Conservation (phyloP, 176 grass and related monocot genomes). For the Oryza officinalis region DNA sequence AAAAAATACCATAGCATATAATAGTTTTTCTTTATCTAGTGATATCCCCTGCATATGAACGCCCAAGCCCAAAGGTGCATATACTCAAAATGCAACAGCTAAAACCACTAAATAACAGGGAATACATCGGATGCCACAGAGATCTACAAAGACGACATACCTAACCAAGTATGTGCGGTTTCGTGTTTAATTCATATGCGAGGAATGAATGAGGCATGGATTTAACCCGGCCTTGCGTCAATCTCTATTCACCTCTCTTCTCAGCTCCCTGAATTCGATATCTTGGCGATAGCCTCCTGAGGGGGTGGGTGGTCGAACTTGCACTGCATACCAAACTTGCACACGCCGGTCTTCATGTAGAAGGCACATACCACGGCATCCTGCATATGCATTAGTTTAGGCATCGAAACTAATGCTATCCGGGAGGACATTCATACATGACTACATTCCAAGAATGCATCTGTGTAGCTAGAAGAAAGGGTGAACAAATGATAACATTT, state of each 20-base stretch:
- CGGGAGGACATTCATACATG: neutral
- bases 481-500: neutral
- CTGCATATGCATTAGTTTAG: slow-evolving; percentile 39
- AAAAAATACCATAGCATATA: neutral
- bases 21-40: too few species aligned
- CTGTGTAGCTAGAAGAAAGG: neutral
- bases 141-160: neutral
- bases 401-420: neutral
- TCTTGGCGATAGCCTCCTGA: slow-evolving; percentile 57
- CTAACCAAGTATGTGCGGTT: neutral
- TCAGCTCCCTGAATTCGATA: slow-evolving; percentile 35
- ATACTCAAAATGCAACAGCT: neutral
- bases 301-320: slow-evolving; percentile 89
- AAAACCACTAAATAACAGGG: neutral
- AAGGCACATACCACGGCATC: slow-evolving; percentile 64
- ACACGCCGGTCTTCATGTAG: slow-evolving; percentile 85
- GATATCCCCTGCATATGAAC: neutral
- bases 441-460: neutral
- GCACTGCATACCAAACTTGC: slow-evolving; percentile 70
- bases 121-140: neutral
- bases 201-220: neutral
- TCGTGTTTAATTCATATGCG: neutral
- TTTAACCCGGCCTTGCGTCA: neutral
- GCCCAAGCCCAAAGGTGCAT: neutral
- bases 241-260: neutral